Conservation (phyloP, 495 filamentous ascomycete species). For the Podospora pseudopauciseta region DNA sequence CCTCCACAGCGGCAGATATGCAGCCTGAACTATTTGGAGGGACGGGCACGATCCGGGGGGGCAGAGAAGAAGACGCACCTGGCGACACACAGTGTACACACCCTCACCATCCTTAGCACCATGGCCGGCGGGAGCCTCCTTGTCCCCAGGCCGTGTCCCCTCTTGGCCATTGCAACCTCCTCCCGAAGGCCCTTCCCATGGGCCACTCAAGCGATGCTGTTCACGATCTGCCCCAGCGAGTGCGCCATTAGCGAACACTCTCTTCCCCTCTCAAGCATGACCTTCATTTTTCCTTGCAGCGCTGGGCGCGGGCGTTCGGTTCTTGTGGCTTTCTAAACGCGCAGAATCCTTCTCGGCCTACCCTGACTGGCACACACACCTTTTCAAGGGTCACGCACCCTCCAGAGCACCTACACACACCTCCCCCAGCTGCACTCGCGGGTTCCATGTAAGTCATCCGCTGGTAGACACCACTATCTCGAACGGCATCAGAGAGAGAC, state of each 20-base stretch:
- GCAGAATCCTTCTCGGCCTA: constrained; percentile 9
- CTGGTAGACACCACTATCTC: constrained; percentile 26
- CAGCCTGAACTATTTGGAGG: background rate
- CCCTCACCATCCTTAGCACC: background rate
- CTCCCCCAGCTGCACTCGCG: constrained; percentile 9
- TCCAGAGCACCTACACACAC: background rate
- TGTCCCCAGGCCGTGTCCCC: background rate
- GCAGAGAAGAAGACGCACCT: background rate
- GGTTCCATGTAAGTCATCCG: constrained; percentile 33
- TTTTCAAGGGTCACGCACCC: background rate
- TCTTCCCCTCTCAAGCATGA: constrained; percentile 1
- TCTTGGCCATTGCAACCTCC: constrained; percentile 9
- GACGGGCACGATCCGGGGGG: background rate
- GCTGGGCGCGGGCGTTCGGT: constrained; percentile 14
- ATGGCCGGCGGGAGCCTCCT: background rate
- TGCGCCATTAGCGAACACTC: constrained; percentile 9
- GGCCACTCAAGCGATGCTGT: constrained; percentile 14
- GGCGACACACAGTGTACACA: constrained; percentile 7
- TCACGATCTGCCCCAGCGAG: constrained; percentile 21
- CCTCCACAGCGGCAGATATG: background rate
- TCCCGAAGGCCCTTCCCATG: background rate
- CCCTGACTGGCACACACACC: constrained; percentile 13
- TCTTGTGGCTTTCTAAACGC: background rate
- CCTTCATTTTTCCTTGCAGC: constrained; percentile 21
- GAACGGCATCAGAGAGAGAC: background rate